Percentiles rank a stretch among this genome's conserved stretches.
Conservation (phyloP, 225 moss, liverwort and hornwort genomes). For the Thuidium tamariscinum region DNA sequence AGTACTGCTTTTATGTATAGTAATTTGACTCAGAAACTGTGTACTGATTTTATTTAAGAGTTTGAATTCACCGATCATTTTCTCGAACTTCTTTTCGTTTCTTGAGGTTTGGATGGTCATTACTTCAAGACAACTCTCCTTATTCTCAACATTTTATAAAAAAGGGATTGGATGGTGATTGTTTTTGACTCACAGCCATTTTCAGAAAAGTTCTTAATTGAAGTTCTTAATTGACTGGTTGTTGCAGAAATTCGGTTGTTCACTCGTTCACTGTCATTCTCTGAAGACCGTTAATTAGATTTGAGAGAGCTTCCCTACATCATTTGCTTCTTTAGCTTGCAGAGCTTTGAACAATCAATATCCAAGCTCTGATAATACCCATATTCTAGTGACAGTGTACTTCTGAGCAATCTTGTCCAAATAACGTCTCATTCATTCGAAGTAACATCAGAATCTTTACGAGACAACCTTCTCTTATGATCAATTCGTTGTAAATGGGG, state of each 20-base stretch:
- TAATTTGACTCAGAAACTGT: background rate
- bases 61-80: background rate
- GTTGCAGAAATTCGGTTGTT: no score
- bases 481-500: background rate
- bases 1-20: conserved; percentile 22
- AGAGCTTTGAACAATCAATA: background rate
- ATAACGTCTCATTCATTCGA: background rate
- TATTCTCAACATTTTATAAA: background rate
- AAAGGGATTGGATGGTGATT: background rate
- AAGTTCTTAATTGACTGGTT: no score
- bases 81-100: background rate
- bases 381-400: background rate
- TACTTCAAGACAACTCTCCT: background rate
- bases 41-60: background rate
- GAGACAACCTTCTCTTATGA: no score
- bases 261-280: background rate
- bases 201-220: background rate
- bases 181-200: background rate
- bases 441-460: background rate
- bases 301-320: background rate
- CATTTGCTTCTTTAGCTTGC: background rate
- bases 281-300: background rate
- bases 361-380: background rate
- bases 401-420: background rate
- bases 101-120: background rate